phyloP scores from a whole-genome alignment of 177 flowering plant genomes.

The Vitis hybrid region DNA sequence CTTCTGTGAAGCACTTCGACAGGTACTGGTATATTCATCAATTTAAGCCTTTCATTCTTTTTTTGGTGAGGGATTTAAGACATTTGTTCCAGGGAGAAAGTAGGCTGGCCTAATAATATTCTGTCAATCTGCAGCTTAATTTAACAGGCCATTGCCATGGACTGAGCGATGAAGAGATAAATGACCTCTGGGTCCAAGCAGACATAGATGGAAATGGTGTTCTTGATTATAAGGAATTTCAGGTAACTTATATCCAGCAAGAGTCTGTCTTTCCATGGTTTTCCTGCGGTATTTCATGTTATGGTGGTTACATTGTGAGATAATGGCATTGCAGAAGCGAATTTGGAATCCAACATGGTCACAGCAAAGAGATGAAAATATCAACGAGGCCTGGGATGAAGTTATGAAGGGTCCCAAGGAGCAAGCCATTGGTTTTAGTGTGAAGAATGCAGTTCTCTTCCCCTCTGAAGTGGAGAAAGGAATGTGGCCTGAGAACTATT shows the following conservation, averaged over 20 bases:
- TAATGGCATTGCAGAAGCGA: conserved; percentile 51
- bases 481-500: conserved; percentile 93
- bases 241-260: conserved; percentile 42
- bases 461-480: conserved; percentile 95
- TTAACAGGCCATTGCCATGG: conserved; percentile 70
- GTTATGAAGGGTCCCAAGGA: conserved; percentile 20
- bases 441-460: conserved; percentile 87
- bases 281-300: not conserved
- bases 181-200: conserved; percentile 80
- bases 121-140: conserved; percentile 52
- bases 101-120: conserved; percentile 1
- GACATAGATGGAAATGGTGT: conserved; percentile 74
- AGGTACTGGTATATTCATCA: conserved; percentile 38
- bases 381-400: conserved; percentile 20
- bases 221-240: conserved; percentile 74
- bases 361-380: conserved; percentile 36
- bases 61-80: not conserved
- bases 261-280: too few species aligned
- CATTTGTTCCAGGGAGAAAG: not conserved
- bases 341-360: conserved; percentile 69
- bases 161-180: conserved; percentile 59
- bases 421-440: conserved; percentile 72
- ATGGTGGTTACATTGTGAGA: not conserved
- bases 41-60: not conserved
- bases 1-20: conserved; percentile 79